phyloP scores from a whole-genome alignment of 352 stramenopile genomes.

The Lagenidium giganteum region DNA sequence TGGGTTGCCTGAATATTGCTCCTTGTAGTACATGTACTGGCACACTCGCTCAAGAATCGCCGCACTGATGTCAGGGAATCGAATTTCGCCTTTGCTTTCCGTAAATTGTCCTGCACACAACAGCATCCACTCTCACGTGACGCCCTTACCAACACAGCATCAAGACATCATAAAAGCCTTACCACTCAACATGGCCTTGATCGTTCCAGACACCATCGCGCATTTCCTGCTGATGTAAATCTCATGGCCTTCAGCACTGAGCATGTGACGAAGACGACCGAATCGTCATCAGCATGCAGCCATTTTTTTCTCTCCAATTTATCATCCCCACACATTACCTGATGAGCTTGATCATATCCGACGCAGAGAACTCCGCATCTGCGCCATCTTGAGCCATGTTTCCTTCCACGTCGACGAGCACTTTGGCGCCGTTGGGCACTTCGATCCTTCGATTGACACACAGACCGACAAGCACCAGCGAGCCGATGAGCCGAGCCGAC shows the following conservation, averaged over 20 bases:
- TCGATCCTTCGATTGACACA: constrained; percentile 15
- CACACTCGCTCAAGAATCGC: constrained; percentile 97
- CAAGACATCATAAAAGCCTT: background rate
- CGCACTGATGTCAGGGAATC: constrained; percentile 95
- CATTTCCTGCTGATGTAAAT: constrained; percentile 94
- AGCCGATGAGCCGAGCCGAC: background rate
- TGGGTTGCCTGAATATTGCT: constrained; percentile 92
- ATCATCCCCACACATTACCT: constrained; percentile 29
- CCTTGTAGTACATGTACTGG: constrained; percentile 99
- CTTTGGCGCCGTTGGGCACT: no score
- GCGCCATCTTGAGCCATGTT: constrained; percentile 50
- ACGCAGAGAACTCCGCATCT: constrained; percentile 25
- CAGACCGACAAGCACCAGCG: constrained; percentile 6
- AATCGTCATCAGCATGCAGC: no score
- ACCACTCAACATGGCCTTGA: constrained; percentile 96
- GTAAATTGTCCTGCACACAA: constrained; percentile 77
- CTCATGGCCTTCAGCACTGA: constrained; percentile 92
- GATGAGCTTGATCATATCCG: constrained; percentile 82
- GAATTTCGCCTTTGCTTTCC: constrained; percentile 94
- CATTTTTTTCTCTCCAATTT: constrained; percentile 4
- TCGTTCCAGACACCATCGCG: constrained; percentile 94
- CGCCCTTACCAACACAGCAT: background rate
- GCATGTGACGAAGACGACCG: no score
- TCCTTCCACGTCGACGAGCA: background rate
- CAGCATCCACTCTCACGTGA: background rate